Evolutionary conservation across 805 yeast species (phyloP).

Genomic region (Saccharomycopsis babjevae): DNA sequence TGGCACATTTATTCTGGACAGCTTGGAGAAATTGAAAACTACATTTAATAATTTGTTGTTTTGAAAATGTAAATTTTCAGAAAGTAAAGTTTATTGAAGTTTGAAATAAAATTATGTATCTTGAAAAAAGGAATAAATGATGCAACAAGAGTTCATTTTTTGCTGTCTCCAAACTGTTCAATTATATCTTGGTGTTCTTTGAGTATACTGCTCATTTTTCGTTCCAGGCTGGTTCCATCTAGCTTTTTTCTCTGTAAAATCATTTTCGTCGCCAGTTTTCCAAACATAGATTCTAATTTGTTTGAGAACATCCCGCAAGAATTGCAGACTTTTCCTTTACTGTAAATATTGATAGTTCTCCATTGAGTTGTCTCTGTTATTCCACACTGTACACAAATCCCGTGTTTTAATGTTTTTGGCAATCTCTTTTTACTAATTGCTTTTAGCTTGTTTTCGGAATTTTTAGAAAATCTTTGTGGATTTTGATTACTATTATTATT

Average conservation of each 20-base stretch:
- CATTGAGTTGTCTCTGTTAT: conserved; percentile 7
- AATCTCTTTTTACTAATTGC: not conserved
- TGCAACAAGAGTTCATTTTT: not conserved
- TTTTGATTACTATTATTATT: not conserved
- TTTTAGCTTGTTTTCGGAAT: not conserved
- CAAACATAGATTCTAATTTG: conserved; percentile 2
- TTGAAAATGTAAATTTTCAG: no score
- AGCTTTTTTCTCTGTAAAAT: conserved; percentile 5
- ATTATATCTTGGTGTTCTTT: not conserved
- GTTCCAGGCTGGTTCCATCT: not conserved
- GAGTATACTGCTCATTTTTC: conserved; percentile 2
- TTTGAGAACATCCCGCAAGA: conserved; percentile 9
- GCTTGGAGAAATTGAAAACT: no score
- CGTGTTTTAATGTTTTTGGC: conserved; percentile 1
- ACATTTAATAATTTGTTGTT: no score
- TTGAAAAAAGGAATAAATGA: not conserved
- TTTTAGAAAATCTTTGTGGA: not conserved
- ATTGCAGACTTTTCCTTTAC: conserved; percentile 11
- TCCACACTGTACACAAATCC: conserved; percentile 5
- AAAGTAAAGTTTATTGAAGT: no score
- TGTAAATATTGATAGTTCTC: conserved; percentile 5
- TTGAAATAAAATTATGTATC: no score
- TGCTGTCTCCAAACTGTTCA: not conserved
- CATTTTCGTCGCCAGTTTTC: not conserved
- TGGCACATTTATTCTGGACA: no score